Conservation (phyloP, 257 asterid species). For the Apocynum venetum region DNA sequence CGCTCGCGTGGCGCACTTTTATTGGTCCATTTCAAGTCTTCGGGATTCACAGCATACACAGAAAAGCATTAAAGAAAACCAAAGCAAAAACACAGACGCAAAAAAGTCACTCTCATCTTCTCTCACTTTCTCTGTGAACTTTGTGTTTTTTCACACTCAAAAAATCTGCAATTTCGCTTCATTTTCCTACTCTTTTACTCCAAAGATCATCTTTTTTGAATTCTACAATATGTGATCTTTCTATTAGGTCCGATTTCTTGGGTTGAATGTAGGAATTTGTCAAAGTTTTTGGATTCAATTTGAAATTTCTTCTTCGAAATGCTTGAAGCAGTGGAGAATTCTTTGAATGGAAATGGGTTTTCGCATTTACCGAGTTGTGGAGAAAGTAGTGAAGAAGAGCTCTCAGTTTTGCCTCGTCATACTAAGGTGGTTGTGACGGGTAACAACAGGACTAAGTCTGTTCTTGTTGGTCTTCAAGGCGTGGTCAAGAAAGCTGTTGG, state of each 20-base stretch:
- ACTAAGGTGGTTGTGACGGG: slow-evolving; percentile 96
- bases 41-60: slow-evolving; percentile 54
- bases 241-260: not conserved
- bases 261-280: slow-evolving; percentile 5
- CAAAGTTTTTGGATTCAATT: not conserved
- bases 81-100: slow-evolving; percentile 10
- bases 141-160: slow-evolving; percentile 44
- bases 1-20: slow-evolving; percentile 18
- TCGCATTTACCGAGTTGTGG: slow-evolving; percentile 66
- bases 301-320: slow-evolving; percentile 24
- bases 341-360: slow-evolving; percentile 46
- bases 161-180: slow-evolving; percentile 31
- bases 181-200: slow-evolving; percentile 24
- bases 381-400: slow-evolving; percentile 89
- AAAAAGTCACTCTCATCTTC: slow-evolving; percentile 30
- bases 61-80: slow-evolving; percentile 18
- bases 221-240: slow-evolving; percentile 24
- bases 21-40: slow-evolving; percentile 34
- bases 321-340: slow-evolving; percentile 54
- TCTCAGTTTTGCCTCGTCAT: slow-evolving; percentile 77
- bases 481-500: slow-evolving; percentile 96
- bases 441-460: slow-evolving; percentile 86
- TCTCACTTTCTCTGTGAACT: slow-evolving; percentile 22
- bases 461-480: slow-evolving; percentile 83
- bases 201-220: slow-evolving; percentile 21